Conservation (phyloP, 192 early-diverging fungal species). For the Kickxella alabastrina region DNA sequence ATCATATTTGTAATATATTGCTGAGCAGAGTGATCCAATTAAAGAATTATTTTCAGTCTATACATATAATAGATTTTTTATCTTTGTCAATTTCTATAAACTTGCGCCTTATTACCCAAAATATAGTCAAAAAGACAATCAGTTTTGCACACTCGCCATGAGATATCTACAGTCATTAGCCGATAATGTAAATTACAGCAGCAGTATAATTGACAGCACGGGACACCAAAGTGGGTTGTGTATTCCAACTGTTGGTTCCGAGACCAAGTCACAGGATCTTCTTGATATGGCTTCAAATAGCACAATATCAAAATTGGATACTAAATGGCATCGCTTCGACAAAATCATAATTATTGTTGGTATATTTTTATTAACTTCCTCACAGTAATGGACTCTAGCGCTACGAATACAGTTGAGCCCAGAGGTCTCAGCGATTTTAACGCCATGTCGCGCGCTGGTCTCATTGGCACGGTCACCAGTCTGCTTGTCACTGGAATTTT, state of each 20-base stretch:
- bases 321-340: slow-evolving; percentile 29
- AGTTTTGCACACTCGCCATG: too few species aligned
- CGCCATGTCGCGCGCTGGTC: slow-evolving; percentile 22
- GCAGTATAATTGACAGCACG: too few species aligned
- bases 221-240: background rate
- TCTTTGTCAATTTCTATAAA: too few species aligned
- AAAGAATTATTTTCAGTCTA: too few species aligned
- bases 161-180: too few species aligned
- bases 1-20: too few species aligned
- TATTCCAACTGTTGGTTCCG: background rate
- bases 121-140: too few species aligned
- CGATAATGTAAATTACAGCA: too few species aligned
- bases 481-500: slow-evolving; percentile 31
- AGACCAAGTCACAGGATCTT: background rate
- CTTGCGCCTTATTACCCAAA: too few species aligned
- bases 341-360: slow-evolving; percentile 31
- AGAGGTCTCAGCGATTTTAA: slow-evolving; percentile 38
- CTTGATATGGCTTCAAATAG: slow-evolving; percentile 26
- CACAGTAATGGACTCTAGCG: slow-evolving; percentile 29
- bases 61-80: too few species aligned
- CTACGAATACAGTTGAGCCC: slow-evolving; percentile 30
- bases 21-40: too few species aligned
- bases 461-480: slow-evolving; percentile 29
- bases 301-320: slow-evolving; percentile 43
- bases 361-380: slow-evolving; percentile 46